Conservation (phyloP, 2,329 filamentous ascomycete genomes). For the Alternaria infectoria region DNA sequence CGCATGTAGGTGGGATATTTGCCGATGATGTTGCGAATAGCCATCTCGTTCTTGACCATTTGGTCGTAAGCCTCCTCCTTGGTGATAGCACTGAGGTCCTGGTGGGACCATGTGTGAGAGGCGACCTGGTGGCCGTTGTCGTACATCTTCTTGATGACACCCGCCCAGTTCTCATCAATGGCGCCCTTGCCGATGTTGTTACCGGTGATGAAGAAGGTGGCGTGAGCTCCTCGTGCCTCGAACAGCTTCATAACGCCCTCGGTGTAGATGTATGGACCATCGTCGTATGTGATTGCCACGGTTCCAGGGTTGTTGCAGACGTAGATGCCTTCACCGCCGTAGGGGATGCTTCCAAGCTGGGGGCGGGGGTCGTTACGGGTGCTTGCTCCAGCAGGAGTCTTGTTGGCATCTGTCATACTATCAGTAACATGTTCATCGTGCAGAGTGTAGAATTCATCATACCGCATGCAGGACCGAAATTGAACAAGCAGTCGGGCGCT, state of each 20-base stretch:
- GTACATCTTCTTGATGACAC: conserved; percentile 62
- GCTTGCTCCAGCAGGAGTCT: conserved; percentile 59
- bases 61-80: conserved; percentile 53
- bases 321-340: conserved; percentile 65
- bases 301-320: conserved; percentile 60
- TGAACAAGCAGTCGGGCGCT: conserved; percentile 66
- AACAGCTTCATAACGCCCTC: conserved; percentile 65
- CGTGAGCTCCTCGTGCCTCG: conserved; percentile 64
- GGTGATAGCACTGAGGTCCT: conserved; percentile 54
- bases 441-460: neutral
- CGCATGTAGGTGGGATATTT: conserved; percentile 63
- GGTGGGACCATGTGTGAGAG: conserved; percentile 64
- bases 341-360: conserved; percentile 60
- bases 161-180: conserved; percentile 61
- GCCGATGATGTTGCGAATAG: conserved; percentile 60
- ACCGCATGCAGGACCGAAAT: conserved; percentile 58
- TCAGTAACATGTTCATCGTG: conserved; percentile 46
- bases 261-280: conserved; percentile 69
- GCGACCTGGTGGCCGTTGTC: conserved; percentile 66
- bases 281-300: conserved; percentile 71
- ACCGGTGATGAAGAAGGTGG: conserved; percentile 71
- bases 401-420: conserved; percentile 57
- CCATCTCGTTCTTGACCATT: conserved; percentile 62
- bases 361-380: conserved; percentile 61
- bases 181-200: conserved; percentile 62